Conservation (phyloP, 2,329 filamentous ascomycete species). For the Iodosphaeria phyllophila region DNA sequence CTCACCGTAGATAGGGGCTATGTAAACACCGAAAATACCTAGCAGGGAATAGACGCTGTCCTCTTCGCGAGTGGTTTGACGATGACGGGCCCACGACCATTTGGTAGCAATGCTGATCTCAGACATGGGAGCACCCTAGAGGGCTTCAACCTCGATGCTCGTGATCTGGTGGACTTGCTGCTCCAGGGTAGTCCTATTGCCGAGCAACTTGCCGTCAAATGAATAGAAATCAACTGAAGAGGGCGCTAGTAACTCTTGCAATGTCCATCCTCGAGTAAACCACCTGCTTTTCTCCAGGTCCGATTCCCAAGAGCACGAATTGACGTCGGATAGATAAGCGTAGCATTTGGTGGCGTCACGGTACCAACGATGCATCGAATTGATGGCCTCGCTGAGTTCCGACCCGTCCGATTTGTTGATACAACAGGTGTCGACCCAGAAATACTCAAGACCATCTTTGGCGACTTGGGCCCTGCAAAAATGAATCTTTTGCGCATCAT, state of each 20-base stretch:
- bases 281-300: not conserved
- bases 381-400: conserved; percentile 1
- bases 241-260: conserved; percentile 1
- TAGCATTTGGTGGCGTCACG: no score
- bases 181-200: not conserved
- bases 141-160: not conserved
- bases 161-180: not conserved
- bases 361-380: no score
- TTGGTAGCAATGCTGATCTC: not conserved
- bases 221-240: not conserved
- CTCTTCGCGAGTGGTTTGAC: conserved; percentile 5
- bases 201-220: not conserved
- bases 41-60: conserved; percentile 6
- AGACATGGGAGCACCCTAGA: not conserved
- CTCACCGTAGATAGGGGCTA: conserved; percentile 5
- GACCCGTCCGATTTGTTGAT: conserved; percentile 1
- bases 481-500: no score
- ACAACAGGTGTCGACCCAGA: conserved; percentile 1
- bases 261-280: conserved; percentile 1
- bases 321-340: no score
- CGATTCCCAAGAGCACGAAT: not conserved
- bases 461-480: not conserved
- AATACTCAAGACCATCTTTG: not conserved
- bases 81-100: conserved; percentile 3
- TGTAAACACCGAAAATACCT: conserved; percentile 5